phyloP scores from a whole-genome alignment of 768 basidiomycete genomes.

The Leccinum barrowsii region DNA sequence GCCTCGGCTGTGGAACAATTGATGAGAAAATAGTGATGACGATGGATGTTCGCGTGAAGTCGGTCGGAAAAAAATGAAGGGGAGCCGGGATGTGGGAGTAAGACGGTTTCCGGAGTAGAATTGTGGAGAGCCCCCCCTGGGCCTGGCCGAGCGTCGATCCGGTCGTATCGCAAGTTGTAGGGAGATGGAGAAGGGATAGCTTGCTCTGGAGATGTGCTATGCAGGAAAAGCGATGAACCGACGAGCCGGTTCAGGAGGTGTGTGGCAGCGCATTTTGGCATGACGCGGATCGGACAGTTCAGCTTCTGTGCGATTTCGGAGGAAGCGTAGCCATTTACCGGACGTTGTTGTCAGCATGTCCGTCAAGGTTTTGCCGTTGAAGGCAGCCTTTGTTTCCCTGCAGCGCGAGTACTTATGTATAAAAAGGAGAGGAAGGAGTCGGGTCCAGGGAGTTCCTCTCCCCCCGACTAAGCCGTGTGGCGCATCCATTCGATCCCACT shows the following conservation, averaged over 20 bases:
- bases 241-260: slow-evolving; percentile 22
- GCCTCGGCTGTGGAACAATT: neutral
- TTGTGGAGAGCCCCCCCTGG: slow-evolving; percentile 3
- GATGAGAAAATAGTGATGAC: slow-evolving; percentile 3
- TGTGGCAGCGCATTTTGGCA: slow-evolving; percentile 1
- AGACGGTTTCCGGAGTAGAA: neutral
- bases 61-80: neutral
- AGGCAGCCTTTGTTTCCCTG: slow-evolving; percentile 8
- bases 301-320: slow-evolving; percentile 5
- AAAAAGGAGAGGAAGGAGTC: slow-evolving; percentile 16
- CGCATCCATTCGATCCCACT: slow-evolving; percentile 12
- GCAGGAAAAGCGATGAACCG: slow-evolving; percentile 11
- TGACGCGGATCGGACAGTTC: slow-evolving; percentile 17
- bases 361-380: slow-evolving; percentile 1
- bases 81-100: neutral
- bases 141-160: slow-evolving; percentile 20
- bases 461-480: slow-evolving; percentile 10
- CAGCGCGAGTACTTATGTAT: slow-evolving; percentile 7
- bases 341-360: slow-evolving; percentile 15
- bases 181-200: neutral
- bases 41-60: slow-evolving; percentile 1
- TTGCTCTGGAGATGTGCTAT: slow-evolving; percentile 2
- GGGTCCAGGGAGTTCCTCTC: neutral
- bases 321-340: slow-evolving; percentile 9
- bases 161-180: slow-evolving; percentile 18